Conservation (phyloP, 345 rosid genomes). For the Populus simonii region DNA sequence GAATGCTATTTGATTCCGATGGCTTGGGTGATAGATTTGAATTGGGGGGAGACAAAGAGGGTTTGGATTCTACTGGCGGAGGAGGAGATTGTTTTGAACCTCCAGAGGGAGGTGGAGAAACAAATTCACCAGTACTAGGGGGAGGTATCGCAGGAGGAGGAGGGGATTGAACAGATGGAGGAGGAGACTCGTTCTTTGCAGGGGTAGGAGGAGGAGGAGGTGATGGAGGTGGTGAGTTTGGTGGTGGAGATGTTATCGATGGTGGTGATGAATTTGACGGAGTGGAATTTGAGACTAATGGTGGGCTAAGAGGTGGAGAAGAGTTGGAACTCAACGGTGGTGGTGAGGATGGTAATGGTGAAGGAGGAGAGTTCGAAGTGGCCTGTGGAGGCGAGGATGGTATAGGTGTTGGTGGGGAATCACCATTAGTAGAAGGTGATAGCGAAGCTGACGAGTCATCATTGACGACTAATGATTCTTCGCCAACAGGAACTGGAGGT, state of each 20-base stretch:
- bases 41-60: slow-evolving; percentile 15
- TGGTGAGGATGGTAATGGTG: slow-evolving; percentile 3
- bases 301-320: slow-evolving; percentile 8
- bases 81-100: slow-evolving; percentile 3
- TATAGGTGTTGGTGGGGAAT: slow-evolving; percentile 17
- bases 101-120: neutral
- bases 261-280: slow-evolving; percentile 6
- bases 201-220: slow-evolving; percentile 16
- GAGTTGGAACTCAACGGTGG: neutral
- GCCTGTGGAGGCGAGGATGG: slow-evolving; percentile 25
- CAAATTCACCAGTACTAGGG: slow-evolving; percentile 4
- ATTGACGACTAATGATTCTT: neutral
- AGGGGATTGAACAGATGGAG: slow-evolving; percentile 22
- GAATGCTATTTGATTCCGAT: slow-evolving; percentile 4
- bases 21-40: slow-evolving; percentile 3
- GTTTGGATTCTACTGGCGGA: neutral
- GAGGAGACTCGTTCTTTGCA: slow-evolving; percentile 29
- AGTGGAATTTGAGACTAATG: neutral
- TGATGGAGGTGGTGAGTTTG: slow-evolving; percentile 11
- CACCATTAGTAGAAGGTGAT: neutral
- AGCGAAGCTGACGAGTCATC: neutral
- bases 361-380: neutral
- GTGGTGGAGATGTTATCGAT: slow-evolving; percentile 5
- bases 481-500: neutral
- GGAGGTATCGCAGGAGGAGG: slow-evolving; percentile 17